Evolutionary conservation across 257 asterid species (phyloP).

Genomic region (Capsicum baccatum): DNA sequence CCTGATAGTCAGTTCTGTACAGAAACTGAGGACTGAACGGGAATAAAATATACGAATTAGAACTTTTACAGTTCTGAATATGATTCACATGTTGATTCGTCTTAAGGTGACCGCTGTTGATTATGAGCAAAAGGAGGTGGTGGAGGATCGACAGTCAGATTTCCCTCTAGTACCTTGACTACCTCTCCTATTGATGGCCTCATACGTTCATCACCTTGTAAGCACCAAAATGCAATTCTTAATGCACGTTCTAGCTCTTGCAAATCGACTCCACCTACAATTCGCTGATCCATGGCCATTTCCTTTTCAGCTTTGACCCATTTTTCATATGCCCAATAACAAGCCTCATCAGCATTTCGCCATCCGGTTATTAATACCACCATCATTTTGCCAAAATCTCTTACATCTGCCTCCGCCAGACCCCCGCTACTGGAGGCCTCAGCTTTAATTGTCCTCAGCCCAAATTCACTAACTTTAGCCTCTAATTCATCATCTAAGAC

Average conservation of each 20-base stretch:
- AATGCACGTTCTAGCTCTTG: constrained; percentile 46
- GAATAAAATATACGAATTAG: not conserved
- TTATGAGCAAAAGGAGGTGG: constrained; percentile 36
- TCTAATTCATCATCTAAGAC: constrained; percentile 47
- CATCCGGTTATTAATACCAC: constrained; percentile 41
- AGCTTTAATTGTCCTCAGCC: constrained; percentile 33
- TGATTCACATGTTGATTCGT: constrained; percentile 12
- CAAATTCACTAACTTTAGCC: constrained; percentile 51
- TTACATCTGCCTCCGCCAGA: constrained; percentile 44
- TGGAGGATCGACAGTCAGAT: constrained; percentile 43
- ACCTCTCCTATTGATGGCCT: constrained; percentile 55
- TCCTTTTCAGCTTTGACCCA: constrained; percentile 35
- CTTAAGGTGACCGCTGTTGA: constrained; percentile 26
- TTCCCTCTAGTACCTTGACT: constrained; percentile 47
- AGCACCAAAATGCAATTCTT: constrained; percentile 52
- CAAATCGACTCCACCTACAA: constrained; percentile 33
- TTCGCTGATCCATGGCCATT: constrained; percentile 36
- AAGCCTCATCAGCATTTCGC: constrained; percentile 40
- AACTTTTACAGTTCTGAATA: constrained; percentile 11
- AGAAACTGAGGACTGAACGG: not conserved
- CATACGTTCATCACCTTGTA: constrained; percentile 47
- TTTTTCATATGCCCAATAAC: constrained; percentile 40
- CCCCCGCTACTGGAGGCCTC: constrained; percentile 30
- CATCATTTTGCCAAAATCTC: constrained; percentile 46
- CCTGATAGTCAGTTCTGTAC: constrained; percentile 26